Evolutionary conservation across 805 yeast species (phyloP).

Genomic region (Brettanomyces bruxellensis): DNA sequence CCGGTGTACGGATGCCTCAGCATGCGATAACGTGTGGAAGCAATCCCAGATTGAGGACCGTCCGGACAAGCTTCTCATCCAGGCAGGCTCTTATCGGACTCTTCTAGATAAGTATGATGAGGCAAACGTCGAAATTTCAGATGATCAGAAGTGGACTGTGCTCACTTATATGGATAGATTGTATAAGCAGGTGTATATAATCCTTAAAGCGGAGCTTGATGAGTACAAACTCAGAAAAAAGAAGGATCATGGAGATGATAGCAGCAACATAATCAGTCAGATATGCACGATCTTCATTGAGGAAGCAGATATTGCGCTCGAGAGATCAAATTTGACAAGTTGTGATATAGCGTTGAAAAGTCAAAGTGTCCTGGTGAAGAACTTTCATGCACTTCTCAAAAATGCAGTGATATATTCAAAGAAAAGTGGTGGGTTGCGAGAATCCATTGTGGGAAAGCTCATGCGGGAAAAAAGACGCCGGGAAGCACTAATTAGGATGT

Average conservation of each 20-base stretch:
- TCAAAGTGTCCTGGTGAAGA: slow-evolving; percentile 25
- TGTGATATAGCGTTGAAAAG: slow-evolving; percentile 25
- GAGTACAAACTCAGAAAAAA: slow-evolving; percentile 9
- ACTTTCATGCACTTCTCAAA: slow-evolving; percentile 34
- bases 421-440: slow-evolving; percentile 43
- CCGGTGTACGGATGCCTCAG: slow-evolving; percentile 17
- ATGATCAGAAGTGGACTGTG: slow-evolving; percentile 29
- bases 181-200: slow-evolving; percentile 32
- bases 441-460: slow-evolving; percentile 33
- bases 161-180: slow-evolving; percentile 28
- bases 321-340: slow-evolving; percentile 29
- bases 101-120: slow-evolving; percentile 28
- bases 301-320: slow-evolving; percentile 44
- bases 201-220: slow-evolving; percentile 17
- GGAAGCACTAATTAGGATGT: slow-evolving; percentile 37
- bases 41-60: slow-evolving; percentile 17
- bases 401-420: slow-evolving; percentile 37
- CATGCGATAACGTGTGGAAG: slow-evolving; percentile 28
- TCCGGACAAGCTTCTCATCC: slow-evolving; percentile 31
- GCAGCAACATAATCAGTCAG: slow-evolving; percentile 22
- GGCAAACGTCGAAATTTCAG: slow-evolving; percentile 4
- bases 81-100: slow-evolving; percentile 35
- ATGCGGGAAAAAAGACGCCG: slow-evolving; percentile 31
- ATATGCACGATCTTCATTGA: slow-evolving; percentile 37
- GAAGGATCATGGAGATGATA: slow-evolving; percentile 11